These are phyloP conservation scores for Gnomoniopsis smithogilvyi DNA, from an alignment of 2,329 filamentous ascomycete species.

Conservation along the genomic window DNA sequence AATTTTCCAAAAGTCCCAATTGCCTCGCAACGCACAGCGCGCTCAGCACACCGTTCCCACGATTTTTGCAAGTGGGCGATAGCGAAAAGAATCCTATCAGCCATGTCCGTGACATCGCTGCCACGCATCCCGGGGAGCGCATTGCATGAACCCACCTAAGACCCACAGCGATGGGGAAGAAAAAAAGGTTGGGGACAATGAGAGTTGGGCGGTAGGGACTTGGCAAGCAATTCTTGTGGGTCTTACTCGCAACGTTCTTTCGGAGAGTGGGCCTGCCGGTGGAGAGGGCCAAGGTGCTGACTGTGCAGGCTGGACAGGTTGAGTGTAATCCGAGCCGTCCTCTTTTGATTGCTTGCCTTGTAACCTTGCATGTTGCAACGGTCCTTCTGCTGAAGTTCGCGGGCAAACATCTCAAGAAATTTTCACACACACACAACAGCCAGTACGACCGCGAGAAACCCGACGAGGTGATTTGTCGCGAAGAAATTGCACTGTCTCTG, in stretches of 20 bases:
- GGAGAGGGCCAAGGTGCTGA: not conserved
- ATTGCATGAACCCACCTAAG: not conserved
- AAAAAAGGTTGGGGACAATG: not conserved
- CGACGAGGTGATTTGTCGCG: not conserved
- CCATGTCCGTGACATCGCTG: constrained; percentile 12
- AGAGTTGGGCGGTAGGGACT: not conserved
- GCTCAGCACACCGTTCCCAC: not conserved
- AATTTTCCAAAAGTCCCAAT: not conserved
- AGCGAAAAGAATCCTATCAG: not conserved
- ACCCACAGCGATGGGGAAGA: not conserved
- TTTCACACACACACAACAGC: not conserved
- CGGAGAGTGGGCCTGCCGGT: not conserved
- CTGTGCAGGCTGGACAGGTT: not conserved
- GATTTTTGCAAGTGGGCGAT: not conserved
- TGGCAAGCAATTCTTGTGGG: not conserved
- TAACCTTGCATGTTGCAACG: not conserved
- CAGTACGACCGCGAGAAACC: not conserved
- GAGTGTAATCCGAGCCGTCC: not conserved
- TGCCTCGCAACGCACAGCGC: not conserved
- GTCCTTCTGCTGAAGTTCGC: not conserved
- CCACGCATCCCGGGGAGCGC: constrained; percentile 1
- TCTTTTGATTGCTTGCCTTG: too few species aligned
- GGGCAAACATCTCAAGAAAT: not conserved
- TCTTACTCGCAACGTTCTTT: not conserved
- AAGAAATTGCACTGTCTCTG: not conserved